Percentiles rank a stretch among this genome's conserved stretches.
Conservation (phyloP, 805 yeast species). For the Vanderwaltozyma verrucispora region DNA sequence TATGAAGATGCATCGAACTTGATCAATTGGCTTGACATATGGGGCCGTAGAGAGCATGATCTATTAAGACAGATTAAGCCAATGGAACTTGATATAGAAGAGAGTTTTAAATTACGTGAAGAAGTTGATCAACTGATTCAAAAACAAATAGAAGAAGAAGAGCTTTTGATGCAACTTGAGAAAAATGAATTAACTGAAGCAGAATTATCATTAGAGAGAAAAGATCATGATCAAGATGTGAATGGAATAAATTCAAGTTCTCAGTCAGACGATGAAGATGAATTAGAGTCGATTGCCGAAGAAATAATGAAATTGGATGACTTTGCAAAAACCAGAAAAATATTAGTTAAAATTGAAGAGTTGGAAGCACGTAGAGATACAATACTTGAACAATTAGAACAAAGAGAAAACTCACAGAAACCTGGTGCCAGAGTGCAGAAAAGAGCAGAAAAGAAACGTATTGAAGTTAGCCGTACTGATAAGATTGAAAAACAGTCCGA, state of each 20-base stretch:
- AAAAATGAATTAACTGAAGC: constrained; percentile 29
- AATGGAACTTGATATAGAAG: constrained; percentile 8
- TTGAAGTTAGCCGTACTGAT: constrained; percentile 10
- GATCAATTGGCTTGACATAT: constrained; percentile 57
- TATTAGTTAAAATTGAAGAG: constrained; percentile 14
- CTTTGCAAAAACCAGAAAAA: constrained; percentile 21
- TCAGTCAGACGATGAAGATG: constrained; percentile 14
- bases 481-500: constrained; percentile 18
- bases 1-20: constrained; percentile 47
- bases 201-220: constrained; percentile 18
- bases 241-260: too few species aligned
- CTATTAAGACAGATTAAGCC: constrained; percentile 49
- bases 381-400: constrained; percentile 12
- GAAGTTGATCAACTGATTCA: constrained; percentile 40
- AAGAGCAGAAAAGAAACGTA: constrained; percentile 17
- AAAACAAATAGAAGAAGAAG: constrained; percentile 34
- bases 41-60: constrained; percentile 64
- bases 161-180: constrained; percentile 32
- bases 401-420: constrained; percentile 7
- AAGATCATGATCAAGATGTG: background rate
- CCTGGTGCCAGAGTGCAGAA: constrained; percentile 17
- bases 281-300: constrained; percentile 26
- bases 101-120: constrained; percentile 48
- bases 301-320: constrained; percentile 32
- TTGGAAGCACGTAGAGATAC: constrained; percentile 25